Base-by-base conservation (phyloP, 2,329 filamentous ascomycete genomes). In the Piedraia hortae region DNA sequence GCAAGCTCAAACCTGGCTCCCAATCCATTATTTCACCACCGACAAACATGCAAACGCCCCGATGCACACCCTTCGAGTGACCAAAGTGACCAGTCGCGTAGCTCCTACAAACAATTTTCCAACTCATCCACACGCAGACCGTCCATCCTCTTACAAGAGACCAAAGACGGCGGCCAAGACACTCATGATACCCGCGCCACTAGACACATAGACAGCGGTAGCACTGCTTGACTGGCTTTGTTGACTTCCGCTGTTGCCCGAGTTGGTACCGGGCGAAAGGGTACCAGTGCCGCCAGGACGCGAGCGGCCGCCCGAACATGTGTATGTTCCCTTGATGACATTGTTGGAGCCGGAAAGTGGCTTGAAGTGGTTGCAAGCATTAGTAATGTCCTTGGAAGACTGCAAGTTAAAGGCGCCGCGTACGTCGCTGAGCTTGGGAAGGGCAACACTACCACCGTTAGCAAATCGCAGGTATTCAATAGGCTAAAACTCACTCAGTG, bases 401-500 rank as follows among this genome's bases (percentile, higher is more conserved):
- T 52, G 47, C 23, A 56, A 35, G 46, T 53, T 54, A 46, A 55
- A 55, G 19, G 51, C 48, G 43, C 53, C 53, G 29, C 41, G 41
- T 31, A 55, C 48, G 25, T 46, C 42, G 27, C 40, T 34, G 18
- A 56, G 41, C 10, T 49, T 42, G 28, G 73, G 68, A 24, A 91
- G 59, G 16, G 55, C 42, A 33, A 85, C 65, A 28, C 77, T n/a
- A n/a, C n/a, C n/a, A n/a, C n/a, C n/a, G n/a, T n/a, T n/a, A n/a
- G 4, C 10, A 6, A 7, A 23, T 6, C 5, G 14, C 4, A 12
- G 4, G 12, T 11, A 3, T 14, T 14, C 4, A 10, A 7, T 2
- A 21, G 4, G 10, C 8, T 13, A 16, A 8, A 20, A 62, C 74
- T 56, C 59, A 88, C 77, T 61, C 55, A 31, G 64, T 59, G 48